A percentile compares a stretch with the other conserved stretches of the same genome.
These are phyloP conservation scores for Trebouxia gelatinosa DNA, from an alignment of 163 green algal species.

Conservation along the genomic window DNA sequence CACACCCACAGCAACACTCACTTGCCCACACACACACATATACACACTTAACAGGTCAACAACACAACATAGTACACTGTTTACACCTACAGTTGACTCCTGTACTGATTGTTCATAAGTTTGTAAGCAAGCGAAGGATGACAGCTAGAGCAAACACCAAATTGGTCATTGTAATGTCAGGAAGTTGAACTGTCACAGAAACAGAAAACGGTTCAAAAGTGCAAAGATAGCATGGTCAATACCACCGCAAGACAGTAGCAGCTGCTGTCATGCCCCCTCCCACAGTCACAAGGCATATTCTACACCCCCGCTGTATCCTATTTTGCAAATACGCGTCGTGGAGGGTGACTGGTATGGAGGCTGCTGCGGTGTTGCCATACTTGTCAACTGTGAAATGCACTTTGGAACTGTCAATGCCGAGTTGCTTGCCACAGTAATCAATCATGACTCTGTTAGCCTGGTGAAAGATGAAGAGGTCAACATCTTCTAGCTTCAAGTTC, in stretches of 20 bases:
- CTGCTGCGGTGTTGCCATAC: slow-evolving; percentile 11
- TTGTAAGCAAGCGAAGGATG: too few relatives aligned
- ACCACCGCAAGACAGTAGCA: slow-evolving; percentile 4
- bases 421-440: neutral
- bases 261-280: slow-evolving; percentile 8
- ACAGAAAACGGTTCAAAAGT: too few relatives aligned
- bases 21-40: too few relatives aligned
- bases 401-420: neutral
- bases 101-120: too few relatives aligned
- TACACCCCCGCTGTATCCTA: neutral
- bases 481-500: neutral
- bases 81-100: too few relatives aligned
- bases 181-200: too few relatives aligned
- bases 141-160: too few relatives aligned
- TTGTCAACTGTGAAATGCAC: slow-evolving; percentile 8
- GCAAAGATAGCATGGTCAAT: too few relatives aligned
- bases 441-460: slow-evolving; percentile 4
- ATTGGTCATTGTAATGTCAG: too few relatives aligned
- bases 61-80: too few relatives aligned
- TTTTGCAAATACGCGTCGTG: neutral
- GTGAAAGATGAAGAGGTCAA: slow-evolving; percentile 19
- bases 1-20: too few relatives aligned
- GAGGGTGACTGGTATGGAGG: neutral
- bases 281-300: neutral
- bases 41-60: too few relatives aligned